Evolutionary conservation across 139 green algal species (phyloP).

Genomic region (Coelastrella sp.): DNA sequence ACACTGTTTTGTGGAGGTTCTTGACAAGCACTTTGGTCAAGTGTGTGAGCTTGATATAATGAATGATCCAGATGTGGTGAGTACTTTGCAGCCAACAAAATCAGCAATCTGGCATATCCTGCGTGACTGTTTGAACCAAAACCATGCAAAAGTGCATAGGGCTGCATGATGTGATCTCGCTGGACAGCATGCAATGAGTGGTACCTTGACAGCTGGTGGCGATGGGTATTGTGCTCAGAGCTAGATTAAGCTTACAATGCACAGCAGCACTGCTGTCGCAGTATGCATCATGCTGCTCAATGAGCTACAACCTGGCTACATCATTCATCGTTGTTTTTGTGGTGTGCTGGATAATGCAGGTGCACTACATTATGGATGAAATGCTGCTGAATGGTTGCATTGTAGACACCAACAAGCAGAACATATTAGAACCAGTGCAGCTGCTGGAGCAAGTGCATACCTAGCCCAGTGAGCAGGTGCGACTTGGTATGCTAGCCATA

Average conservation of each 20-base stretch:
- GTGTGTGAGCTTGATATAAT: conserved; percentile 98
- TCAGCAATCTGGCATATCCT: too few relatives aligned
- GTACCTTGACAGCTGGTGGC: too few relatives aligned
- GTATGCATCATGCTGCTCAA: too few relatives aligned
- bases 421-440: conserved; percentile 88
- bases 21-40: conserved; percentile 90
- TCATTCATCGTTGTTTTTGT: too few relatives aligned
- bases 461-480: not conserved
- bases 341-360: conserved; percentile 72
- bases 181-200: too few relatives aligned
- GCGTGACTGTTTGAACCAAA: too few relatives aligned
- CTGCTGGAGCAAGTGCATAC: conserved; percentile 77
- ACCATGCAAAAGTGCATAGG: too few relatives aligned
- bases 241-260: too few relatives aligned
- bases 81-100: conserved; percentile 15
- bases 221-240: too few relatives aligned
- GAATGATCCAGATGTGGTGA: conserved; percentile 94
- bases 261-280: too few relatives aligned
- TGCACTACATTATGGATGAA: conserved; percentile 96
- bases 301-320: too few relatives aligned
- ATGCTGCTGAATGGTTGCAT: conserved; percentile 94
- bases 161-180: too few relatives aligned
- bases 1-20: conserved; percentile 90
- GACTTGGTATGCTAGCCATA: not conserved
- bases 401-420: conserved; percentile 95